Evolutionary conservation across 2,329 filamentous ascomycete species (phyloP), one percentile per base, ranked within the genome.

Genomic region (Verticillium alfalfae): DNA sequence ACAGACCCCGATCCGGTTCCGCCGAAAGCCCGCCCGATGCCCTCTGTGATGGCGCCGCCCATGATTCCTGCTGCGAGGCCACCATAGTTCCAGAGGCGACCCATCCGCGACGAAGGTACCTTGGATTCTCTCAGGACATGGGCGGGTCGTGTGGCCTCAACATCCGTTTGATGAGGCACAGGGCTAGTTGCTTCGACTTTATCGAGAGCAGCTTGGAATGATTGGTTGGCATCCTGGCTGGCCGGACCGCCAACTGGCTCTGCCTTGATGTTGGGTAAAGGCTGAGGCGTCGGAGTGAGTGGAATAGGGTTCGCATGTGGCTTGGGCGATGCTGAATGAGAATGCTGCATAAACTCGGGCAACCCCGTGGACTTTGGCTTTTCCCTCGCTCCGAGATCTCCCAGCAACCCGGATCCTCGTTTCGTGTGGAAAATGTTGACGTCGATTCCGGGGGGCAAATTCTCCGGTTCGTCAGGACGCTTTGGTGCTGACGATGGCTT

Each of bases 31-130:
- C 94, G 86, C 71, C 91, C 91, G 66, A 99, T 78, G 59, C 90
- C 86, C 74, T 99, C 95, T 1, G 88, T 90, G 63, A 97, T 87
- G 34, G 93, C 93, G 1, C 95, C 95, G 69, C 96, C 91, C 8
- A 97, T 87, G 93, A 99, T 97, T 56, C 94, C 96, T 1, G 93
- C 94, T 34, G 93, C 95, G 5, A 99, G 83, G 0, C 95, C 93
- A 61, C 92, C 86, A 72, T 98, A 99, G 75, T 99, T 96, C 91
- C 94, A 97, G 31, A 99, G 78, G 61, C 95, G 85, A 54, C 93
- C 90, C 59, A 99, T 77, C 4, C 95, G 88, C 8, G 93, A 92
- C 0, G 95, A 91, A 1, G 95, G 95, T 0, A 99, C 93, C 65
- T 88, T 88, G 10, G 95, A 99, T 70, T 98, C 94, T 61, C 89